A percentile compares a stretch with the other conserved stretches of the same genome.
phyloP scores from a whole-genome alignment of 2,329 filamentous ascomycete genomes.

The Venturia nashicola region DNA sequence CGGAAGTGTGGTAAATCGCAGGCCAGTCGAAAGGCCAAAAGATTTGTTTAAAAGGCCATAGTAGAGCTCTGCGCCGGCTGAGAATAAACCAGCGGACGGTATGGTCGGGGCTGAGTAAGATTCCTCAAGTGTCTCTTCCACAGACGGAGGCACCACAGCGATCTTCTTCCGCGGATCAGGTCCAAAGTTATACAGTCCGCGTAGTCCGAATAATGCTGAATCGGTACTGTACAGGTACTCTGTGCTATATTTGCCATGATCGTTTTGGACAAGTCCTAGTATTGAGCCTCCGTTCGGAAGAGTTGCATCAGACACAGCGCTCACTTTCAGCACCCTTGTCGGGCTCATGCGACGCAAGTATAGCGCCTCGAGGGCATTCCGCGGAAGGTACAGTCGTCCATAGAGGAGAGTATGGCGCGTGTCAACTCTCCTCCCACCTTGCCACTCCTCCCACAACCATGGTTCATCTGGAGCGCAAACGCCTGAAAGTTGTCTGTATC shows the following conservation, averaged over 20 bases:
- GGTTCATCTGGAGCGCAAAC: conserved; percentile 40
- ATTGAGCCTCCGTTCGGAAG: conserved; percentile 66
- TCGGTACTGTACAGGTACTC: conserved; percentile 91
- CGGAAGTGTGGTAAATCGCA: conserved; percentile 80
- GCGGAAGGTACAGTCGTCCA: conserved; percentile 69
- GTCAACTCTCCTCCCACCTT: conserved; percentile 36
- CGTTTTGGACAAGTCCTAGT: conserved; percentile 63
- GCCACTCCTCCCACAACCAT: conserved; percentile 43
- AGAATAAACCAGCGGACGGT: conserved; percentile 52
- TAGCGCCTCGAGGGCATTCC: conserved; percentile 74
- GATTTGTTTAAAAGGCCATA: conserved; percentile 93
- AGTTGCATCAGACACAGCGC: conserved; percentile 60
- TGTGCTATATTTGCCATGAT: conserved; percentile 74
- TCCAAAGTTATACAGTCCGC: conserved; percentile 92
- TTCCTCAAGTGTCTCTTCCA: neutral
- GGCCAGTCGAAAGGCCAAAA: conserved; percentile 76
- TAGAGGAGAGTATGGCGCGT: conserved; percentile 51
- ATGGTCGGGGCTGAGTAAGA: conserved; percentile 16
- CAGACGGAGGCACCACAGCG: conserved; percentile 16
- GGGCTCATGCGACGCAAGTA: conserved; percentile 69
- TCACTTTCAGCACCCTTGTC: conserved; percentile 66
- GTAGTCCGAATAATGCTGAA: conserved; percentile 73
- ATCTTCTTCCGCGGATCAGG: conserved; percentile 42
- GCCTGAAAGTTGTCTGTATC: conserved; percentile 68
- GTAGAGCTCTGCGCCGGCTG: conserved; percentile 84